These are phyloP conservation scores for Nemania serpens DNA, from an alignment of 2,329 filamentous ascomycete species.

Conservation along the genomic window DNA sequence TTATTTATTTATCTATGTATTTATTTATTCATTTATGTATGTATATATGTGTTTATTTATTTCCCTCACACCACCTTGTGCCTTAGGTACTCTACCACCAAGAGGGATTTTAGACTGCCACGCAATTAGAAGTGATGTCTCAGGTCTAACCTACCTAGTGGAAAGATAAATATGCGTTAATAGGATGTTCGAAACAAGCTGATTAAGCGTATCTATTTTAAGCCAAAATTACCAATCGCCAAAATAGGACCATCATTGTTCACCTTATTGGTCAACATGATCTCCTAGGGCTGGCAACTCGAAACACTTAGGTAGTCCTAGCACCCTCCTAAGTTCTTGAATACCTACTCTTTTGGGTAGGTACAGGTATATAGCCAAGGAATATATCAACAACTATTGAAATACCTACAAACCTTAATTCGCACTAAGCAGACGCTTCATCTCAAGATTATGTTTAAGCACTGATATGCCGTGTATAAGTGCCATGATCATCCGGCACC, in stretches of 20 bases:
- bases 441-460: too few relatives aligned
- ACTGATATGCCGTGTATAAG: not conserved
- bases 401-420: too few relatives aligned
- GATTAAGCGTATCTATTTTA: constrained; percentile 39
- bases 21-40: not conserved
- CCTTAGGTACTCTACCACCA: too few relatives aligned
- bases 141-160: not conserved
- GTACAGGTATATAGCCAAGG: too few relatives aligned
- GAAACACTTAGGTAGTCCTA: constrained; percentile 3
- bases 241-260: constrained; percentile 27
- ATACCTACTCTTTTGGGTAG: too few relatives aligned
- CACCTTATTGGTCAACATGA: constrained; percentile 4
- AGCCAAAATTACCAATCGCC: constrained; percentile 35
- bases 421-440: too few relatives aligned
- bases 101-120: too few relatives aligned
- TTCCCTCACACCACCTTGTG: too few relatives aligned
- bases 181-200: constrained; percentile 15
- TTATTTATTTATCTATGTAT: not conserved
- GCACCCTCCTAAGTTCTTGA: too few relatives aligned
- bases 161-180: not conserved
- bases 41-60: too few relatives aligned
- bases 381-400: too few relatives aligned
- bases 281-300: constrained; percentile 34
- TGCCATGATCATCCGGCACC: not conserved
- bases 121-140: constrained; percentile 5